These are phyloP conservation scores for Podospora anserina DNA, from an alignment of 495 filamentous ascomycete species.

Conservation along the genomic window DNA sequence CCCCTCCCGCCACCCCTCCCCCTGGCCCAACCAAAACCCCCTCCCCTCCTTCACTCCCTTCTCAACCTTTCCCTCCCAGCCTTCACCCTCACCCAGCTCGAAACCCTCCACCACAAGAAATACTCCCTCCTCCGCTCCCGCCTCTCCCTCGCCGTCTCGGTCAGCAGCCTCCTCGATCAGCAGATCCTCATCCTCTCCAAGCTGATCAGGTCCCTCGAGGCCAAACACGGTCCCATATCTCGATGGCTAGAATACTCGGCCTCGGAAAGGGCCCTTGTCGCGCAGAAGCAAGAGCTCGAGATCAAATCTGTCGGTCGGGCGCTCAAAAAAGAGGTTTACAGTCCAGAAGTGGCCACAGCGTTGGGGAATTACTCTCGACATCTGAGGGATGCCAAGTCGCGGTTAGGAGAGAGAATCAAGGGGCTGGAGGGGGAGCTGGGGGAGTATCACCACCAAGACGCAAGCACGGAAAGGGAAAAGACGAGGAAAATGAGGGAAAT, in stretches of 20 bases:
- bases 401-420: slow-evolving; percentile 46
- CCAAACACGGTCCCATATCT: slow-evolving; percentile 64
- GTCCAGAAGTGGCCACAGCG: slow-evolving; percentile 54
- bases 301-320: slow-evolving; percentile 35
- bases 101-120: slow-evolving; percentile 23
- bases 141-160: slow-evolving; percentile 28
- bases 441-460: slow-evolving; percentile 42
- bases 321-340: slow-evolving; percentile 47
- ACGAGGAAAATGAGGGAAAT: slow-evolving; percentile 56
- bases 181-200: slow-evolving; percentile 33
- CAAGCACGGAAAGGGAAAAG: slow-evolving; percentile 28
- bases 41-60: slow-evolving; percentile 28
- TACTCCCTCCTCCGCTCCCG: slow-evolving; percentile 33
- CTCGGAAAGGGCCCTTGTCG: slow-evolving; percentile 49
- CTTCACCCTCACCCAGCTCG: slow-evolving; percentile 27
- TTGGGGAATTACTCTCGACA: slow-evolving; percentile 55
- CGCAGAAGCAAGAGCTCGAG: slow-evolving; percentile 45
- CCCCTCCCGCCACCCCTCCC: slow-evolving; percentile 12
- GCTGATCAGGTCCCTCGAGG: slow-evolving; percentile 39
- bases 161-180: slow-evolving; percentile 29
- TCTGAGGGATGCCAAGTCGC: slow-evolving; percentile 48
- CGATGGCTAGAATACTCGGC: slow-evolving; percentile 61
- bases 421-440: slow-evolving; percentile 49
- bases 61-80: slow-evolving; percentile 41
- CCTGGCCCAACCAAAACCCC: not conserved